Evolutionary conservation across 2,329 filamentous ascomycete species (phyloP), one percentile per base, ranked within the genome.

Genomic region (Ciborinia camelliae): DNA sequence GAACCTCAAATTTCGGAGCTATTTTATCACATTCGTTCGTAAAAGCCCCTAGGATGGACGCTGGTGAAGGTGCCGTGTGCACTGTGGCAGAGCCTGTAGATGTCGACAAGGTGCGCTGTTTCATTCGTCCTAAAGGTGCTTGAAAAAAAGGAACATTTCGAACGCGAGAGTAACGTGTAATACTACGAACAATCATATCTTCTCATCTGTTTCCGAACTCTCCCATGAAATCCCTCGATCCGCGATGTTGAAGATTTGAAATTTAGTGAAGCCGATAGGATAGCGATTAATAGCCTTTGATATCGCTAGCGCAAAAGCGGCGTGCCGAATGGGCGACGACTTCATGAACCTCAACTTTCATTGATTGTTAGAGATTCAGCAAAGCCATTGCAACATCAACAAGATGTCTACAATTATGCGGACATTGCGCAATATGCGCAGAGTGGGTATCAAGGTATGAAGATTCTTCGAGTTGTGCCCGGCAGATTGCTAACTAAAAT

Each of bases 391-490:
- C 70, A 66, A 66, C 64, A 41, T 69, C 66, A 73, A 76, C 80
- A 83, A 77, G 77, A 99, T 99, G 95, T 98, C 95, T 82, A 97
- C 92, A 67, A 81, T 97, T 74, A 79, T 88, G 71, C 89, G 95
- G 80, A 97, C 94, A 32, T 79, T 97, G 75, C 84, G 88, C 79
- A 96, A 97, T 78, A 77, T 97, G 76, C 89, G 92, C 82, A 89
- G 86, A 80, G 86, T 96, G 76, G 95, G 95, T 63, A 75, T 97
- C 75, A 96, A 93, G 89, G 92, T 92, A 79, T 69, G 79, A 67
- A 37, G 12, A 43, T 51, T n/a, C 28, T 52, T 39, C 37, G 18
- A 9, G 28, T 12, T 28, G 43, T 20, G 45, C 32, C 23, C 10
- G 12, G 52, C 47, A 71, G 39, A 51, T 66, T 65, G 71, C 73